Evolutionary conservation across 495 filamentous ascomycete species (phyloP).

Genomic region (Durotheca rogersii): DNA sequence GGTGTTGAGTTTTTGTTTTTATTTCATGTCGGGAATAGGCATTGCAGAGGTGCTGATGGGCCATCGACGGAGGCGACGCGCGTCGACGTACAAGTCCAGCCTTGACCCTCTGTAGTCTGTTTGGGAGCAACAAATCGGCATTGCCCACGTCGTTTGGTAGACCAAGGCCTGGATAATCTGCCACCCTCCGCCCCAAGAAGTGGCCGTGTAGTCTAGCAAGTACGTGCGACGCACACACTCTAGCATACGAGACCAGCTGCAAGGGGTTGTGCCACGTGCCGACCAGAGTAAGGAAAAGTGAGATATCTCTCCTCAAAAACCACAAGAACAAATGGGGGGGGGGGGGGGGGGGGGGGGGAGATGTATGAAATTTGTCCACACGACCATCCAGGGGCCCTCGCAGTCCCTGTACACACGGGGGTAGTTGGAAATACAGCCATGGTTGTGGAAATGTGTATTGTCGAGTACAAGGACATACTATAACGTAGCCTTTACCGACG

Average conservation of each 20-base stretch:
- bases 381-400: constrained; percentile 33
- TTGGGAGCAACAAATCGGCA: constrained; percentile 6
- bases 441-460: constrained; percentile 31
- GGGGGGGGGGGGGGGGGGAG: constrained; percentile 32
- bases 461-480: constrained; percentile 30
- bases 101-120: constrained; percentile 20
- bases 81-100: constrained; percentile 21
- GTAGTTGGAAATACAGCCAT: constrained; percentile 29
- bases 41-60: constrained; percentile 14
- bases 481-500: constrained; percentile 31
- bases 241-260: constrained; percentile 15
- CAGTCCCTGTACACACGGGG: constrained; percentile 31
- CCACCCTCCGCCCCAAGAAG: constrained; percentile 14
- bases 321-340: constrained; percentile 34
- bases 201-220: constrained; percentile 18
- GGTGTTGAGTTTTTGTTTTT: constrained; percentile 24
- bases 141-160: constrained; percentile 12
- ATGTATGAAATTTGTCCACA: constrained; percentile 37
- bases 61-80: constrained; percentile 15
- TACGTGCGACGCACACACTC: constrained; percentile 21
- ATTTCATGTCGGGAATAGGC: constrained; percentile 23
- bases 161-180: constrained; percentile 28
- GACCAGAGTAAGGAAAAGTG: constrained; percentile 36
- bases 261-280: constrained; percentile 24
- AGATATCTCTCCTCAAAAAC: constrained; percentile 35